Evolutionary conservation across 2,329 filamentous ascomycete genomes (phyloP), one percentile per base, ranked within the genome.

Genomic region (Aspergillus neoniger): DNA sequence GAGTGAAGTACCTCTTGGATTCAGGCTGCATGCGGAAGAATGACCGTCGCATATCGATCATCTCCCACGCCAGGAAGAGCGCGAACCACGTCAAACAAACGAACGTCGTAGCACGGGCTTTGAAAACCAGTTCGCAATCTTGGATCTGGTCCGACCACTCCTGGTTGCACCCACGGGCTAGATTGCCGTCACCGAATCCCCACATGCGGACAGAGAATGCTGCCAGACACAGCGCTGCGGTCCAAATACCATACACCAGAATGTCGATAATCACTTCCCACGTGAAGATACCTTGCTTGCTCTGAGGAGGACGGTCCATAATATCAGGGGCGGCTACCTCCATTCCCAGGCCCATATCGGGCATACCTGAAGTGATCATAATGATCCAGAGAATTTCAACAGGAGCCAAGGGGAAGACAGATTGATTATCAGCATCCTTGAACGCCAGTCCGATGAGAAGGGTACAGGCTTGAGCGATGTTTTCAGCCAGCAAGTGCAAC

Each of bases 301-400:
- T 84, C 64, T 94, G 91, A 0, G 92, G 92, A 7, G 91, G 91
- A 54, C 91, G 88, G 64, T 84, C 80, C 85, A 96, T 91, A 62
- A 96, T 88, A 71, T 94, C 90, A 2, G 85, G 83, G 0, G 88
- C 86, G 0, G 91, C 91, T 48, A 83, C 79, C 75, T 96, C 92
- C 67, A 92, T 89, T 19, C 92, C 91, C 1, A 96, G 85, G 44
- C 92, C 92, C 80, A 96, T 95, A 60, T 93, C 92, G 1, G 92
- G 92, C 74, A 95, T 87, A 60, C 89, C 91, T 43, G 91, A 94
- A 0, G 92, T 96, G 58, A 95, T 85, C 90, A 96, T 94, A 76
- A 96, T 96, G 74, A 96, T 91, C 92, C 91, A 96, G 61, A 96
- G 85, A 63, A 96, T 94, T 69, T 96, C 88, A 9, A 96, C 86